Percentiles rank a stretch among this genome's conserved stretches.
Conservation (phyloP, 257 asterid species). For the Eustoma russellianum region DNA sequence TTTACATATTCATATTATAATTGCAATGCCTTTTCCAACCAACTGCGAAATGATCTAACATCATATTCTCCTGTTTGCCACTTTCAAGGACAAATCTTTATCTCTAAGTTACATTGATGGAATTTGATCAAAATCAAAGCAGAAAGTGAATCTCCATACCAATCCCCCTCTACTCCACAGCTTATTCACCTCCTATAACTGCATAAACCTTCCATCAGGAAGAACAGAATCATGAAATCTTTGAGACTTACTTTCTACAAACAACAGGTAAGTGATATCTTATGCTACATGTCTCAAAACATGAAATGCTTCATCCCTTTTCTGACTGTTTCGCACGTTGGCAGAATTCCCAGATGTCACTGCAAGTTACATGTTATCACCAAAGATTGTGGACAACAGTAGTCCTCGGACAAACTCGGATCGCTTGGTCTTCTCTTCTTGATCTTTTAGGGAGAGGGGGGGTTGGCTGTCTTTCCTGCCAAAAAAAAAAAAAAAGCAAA, state of each 20-base stretch:
- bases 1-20: too few relatives aligned
- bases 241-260: constrained; percentile 28
- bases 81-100: too few relatives aligned
- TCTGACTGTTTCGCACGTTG: too few relatives aligned
- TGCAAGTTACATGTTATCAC: constrained; percentile 34
- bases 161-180: background rate
- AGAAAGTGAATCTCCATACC: too few relatives aligned
- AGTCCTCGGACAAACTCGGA: constrained; percentile 65
- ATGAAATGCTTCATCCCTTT: too few relatives aligned
- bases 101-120: too few relatives aligned
- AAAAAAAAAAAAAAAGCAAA: background rate
- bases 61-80: too few relatives aligned
- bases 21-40: too few relatives aligned
- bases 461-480: constrained; percentile 59
- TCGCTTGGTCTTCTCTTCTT: constrained; percentile 80
- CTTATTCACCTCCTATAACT: constrained; percentile 22
- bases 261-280: constrained; percentile 41
- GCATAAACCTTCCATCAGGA: constrained; percentile 19
- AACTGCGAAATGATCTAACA: too few relatives aligned
- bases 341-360: constrained; percentile 3
- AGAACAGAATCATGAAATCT: too few relatives aligned
- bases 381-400: constrained; percentile 62
- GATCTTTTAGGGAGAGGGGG: constrained; percentile 70
- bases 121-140: too few relatives aligned
- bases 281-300: constrained; percentile 30